Percentiles rank a stretch among this genome's conserved stretches.
phyloP scores from a whole-genome alignment of 352 stramenopile genomes.

The Stephanocyclus meneghinianus region DNA sequence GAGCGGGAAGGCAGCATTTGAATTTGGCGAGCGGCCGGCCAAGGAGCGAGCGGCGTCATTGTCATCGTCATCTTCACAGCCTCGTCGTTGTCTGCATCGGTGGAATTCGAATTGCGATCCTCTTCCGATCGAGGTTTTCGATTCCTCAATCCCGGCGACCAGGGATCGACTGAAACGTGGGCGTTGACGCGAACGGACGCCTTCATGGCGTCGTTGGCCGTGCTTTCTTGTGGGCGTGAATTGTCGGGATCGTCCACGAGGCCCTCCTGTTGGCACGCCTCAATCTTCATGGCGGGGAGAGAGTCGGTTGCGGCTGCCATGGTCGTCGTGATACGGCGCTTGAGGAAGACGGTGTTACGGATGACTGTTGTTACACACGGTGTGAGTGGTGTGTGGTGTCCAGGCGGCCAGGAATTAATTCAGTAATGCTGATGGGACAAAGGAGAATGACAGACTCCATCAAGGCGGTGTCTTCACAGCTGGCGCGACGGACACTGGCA shows the following conservation, averaged over 20 bases:
- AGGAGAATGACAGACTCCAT: too few species aligned
- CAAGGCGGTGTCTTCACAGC: too few species aligned
- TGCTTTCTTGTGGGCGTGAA: neutral
- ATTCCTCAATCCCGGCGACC: neutral
- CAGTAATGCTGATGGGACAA: too few species aligned
- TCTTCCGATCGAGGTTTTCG: neutral
- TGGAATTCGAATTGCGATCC: too few species aligned
- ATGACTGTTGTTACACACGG: too few species aligned
- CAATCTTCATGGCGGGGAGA: neutral
- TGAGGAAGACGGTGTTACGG: too few species aligned
- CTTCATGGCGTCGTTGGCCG: neutral
- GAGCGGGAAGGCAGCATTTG: slow-evolving; percentile 4
- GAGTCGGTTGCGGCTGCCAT: slow-evolving; percentile 1
- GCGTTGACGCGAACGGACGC: neutral
- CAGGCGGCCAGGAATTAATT: too few species aligned
- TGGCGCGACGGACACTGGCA: too few species aligned
- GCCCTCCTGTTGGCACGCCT: neutral
- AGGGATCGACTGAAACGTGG: neutral
- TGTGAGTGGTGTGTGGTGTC: too few species aligned
- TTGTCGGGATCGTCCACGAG: neutral
- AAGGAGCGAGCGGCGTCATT: neutral
- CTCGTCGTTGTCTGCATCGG: too few species aligned
- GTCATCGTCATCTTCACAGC: neutral
- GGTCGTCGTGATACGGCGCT: neutral
- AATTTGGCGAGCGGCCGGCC: neutral